Percentiles rank a stretch among this genome's conserved stretches.
Evolutionary conservation across 148 eudicot genomes (phyloP).

Genomic region (Pharnaceum exiguum): DNA sequence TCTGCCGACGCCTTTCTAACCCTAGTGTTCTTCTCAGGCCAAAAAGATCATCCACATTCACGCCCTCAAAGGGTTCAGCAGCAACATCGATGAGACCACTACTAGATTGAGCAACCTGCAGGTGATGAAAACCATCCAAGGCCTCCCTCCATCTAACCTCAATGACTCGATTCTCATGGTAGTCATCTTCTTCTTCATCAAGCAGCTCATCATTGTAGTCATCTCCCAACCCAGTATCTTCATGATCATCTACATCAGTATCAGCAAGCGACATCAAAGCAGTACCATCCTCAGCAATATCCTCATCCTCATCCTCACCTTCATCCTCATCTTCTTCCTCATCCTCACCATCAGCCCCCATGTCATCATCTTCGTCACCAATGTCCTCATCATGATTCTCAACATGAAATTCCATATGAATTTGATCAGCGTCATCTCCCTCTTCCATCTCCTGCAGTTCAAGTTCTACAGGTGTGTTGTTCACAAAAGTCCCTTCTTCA

Average conservation of each 20-base stretch:
- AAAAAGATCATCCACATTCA: constrained; percentile 93
- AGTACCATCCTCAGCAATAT: constrained; percentile 87
- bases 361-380: constrained; percentile 93
- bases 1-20: constrained; percentile 87
- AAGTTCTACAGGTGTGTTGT: constrained; percentile 43
- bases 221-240: constrained; percentile 84
- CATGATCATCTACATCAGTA: constrained; percentile 92
- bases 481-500: constrained; percentile 40
- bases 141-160: constrained; percentile 99
- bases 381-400: constrained; percentile 74
- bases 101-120: constrained; percentile 77
- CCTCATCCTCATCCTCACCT: constrained; percentile 93
- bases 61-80: constrained; percentile 88
- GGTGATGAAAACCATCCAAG: constrained; percentile 85
- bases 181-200: constrained; percentile 94
- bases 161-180: constrained; percentile 82
- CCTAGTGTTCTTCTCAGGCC: constrained; percentile 83
- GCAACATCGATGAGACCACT: constrained; percentile 73
- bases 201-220: constrained; percentile 90
- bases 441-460: constrained; percentile 73
- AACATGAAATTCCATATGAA: constrained; percentile 75
- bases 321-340: constrained; percentile 92
- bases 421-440: constrained; percentile 44
- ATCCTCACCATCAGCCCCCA: constrained; percentile 84
- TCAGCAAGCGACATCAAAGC: constrained; percentile 92